Base-by-base conservation (phyloP, 371 early-diverging fungal genomes). In the Mortierella sp. region DNA sequence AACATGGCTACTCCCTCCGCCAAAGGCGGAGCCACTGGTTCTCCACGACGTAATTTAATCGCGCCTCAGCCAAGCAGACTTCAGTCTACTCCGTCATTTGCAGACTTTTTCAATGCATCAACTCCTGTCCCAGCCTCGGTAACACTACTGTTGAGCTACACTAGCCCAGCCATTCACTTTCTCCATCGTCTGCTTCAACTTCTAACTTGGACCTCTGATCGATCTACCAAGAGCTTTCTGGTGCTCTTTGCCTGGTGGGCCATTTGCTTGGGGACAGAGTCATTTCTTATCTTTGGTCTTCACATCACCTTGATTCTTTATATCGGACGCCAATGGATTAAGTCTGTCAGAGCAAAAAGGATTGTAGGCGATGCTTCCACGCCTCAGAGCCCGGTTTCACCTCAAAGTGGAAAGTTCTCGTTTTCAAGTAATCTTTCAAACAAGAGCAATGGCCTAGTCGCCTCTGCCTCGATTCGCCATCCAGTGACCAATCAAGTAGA, bases 161-260 rank as follows among this genome's bases (percentile, higher is more conserved):
- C 77, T 28, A 61, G 77, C 19, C 85, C 85, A 0, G 67, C 77
- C 11, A 72, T 85, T 64, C 84, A 77, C 67, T 61, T 58, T 40
- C 52, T 81, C 43, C 81, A 80, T 45, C 68, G 73, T 2, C 53
- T 85, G 40, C 63, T 85, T 24, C 76, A 76, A 22, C 73, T 85
- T 33, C 22, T 84, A 21, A 84, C 85, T 1, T 85, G 85, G 85
- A 67, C 80, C 9, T 76, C 85, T 4, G 72, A 67, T 63, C 84
- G 79, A 38, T 74, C 84, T 4, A 72, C 77, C 50, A 83, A 84
- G 70, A 83, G 84, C 64, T 81, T 83, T 22, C 67, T 85, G 36
- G 58, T 85, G 13, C 69, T 85, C 60, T 81, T 83, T 40, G 72
- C 74, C 41, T 85, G 85, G 85, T 85, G 85, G 85, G 72, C 76